A percentile compares a stretch with the other conserved stretches of the same genome.
phyloP scores from a whole-genome alignment of 2,329 filamentous ascomycete species.

The Torrubiella hemipterigena region DNA sequence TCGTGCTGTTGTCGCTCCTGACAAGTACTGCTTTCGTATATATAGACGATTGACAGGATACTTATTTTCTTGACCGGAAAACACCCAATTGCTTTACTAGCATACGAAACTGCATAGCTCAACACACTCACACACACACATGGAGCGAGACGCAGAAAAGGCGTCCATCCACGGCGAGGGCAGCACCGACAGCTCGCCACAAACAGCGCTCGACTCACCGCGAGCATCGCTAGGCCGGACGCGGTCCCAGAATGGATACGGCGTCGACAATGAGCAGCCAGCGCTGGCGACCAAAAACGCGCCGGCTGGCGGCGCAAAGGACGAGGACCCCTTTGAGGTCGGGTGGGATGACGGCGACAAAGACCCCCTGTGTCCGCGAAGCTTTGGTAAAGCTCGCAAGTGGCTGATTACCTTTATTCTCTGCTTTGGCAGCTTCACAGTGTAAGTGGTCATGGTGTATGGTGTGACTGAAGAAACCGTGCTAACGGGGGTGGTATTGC shows the following conservation, averaged over 20 bases:
- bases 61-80: no score
- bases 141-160: slow-evolving; percentile 15
- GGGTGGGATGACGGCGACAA: slow-evolving; percentile 58
- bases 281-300: background rate
- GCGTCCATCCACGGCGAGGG: no score
- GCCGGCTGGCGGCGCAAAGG: slow-evolving; percentile 6
- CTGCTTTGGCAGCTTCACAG: slow-evolving; percentile 64
- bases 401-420: slow-evolving; percentile 72
- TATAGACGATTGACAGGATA: no score
- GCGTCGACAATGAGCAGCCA: slow-evolving; percentile 20
- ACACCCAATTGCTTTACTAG: no score
- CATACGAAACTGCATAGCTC: no score
- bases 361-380: slow-evolving; percentile 66
- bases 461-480: background rate
- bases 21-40: no score
- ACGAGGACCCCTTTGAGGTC: slow-evolving; percentile 52
- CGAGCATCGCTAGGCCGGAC: slow-evolving; percentile 14
- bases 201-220: slow-evolving; percentile 5
- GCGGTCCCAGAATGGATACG: slow-evolving; percentile 32
- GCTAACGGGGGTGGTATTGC: background rate
- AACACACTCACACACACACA: no score
- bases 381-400: slow-evolving; percentile 51
- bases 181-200: slow-evolving; percentile 7
- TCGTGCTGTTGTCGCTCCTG: no score
- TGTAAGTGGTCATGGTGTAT: slow-evolving; percentile 56